Evolutionary conservation across 495 filamentous ascomycete species (phyloP).

Genomic region (Tuber aestivum): DNA sequence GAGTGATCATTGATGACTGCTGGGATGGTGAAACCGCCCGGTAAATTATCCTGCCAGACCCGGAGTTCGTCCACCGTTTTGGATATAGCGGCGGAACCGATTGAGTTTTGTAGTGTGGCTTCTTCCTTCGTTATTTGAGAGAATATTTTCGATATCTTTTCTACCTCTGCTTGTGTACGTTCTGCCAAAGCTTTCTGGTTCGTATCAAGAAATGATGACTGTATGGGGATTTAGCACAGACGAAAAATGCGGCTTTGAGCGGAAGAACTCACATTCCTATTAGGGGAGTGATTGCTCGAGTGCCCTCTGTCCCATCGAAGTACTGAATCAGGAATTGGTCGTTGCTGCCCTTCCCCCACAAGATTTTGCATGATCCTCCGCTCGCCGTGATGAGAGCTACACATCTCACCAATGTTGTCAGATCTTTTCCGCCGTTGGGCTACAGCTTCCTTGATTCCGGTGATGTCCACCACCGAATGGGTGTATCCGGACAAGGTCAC

Average conservation of each 20-base stretch:
- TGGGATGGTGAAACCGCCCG: conserved; percentile 20
- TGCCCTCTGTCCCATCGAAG: conserved; percentile 9
- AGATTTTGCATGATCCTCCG: conserved; percentile 5
- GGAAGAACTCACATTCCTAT: not conserved
- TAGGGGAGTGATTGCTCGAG: not conserved
- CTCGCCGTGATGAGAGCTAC: conserved; percentile 7
- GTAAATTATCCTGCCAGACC: conserved; percentile 23
- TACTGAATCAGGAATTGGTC: not conserved
- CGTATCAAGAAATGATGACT: not conserved
- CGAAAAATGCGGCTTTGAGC: not conserved
- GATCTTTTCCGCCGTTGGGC: conserved; percentile 11
- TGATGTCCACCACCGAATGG: conserved; percentile 37
- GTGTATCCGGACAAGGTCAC: conserved; percentile 39
- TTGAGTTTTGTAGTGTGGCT: conserved; percentile 25
- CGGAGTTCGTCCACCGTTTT: conserved; percentile 25
- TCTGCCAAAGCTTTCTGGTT: not conserved
- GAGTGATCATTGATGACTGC: conserved; percentile 31
- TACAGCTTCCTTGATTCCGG: conserved; percentile 11
- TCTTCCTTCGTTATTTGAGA: conserved; percentile 28
- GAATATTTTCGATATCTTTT: conserved; percentile 27
- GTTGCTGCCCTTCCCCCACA: not conserved
- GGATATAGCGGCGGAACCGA: conserved; percentile 26
- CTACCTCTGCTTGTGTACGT: not conserved
- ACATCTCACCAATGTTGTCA: conserved; percentile 12
- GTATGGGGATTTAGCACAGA: not conserved